phyloP scores from a whole-genome alignment of 2,329 filamentous ascomycete species.

The Trichoderma polysporum region DNA sequence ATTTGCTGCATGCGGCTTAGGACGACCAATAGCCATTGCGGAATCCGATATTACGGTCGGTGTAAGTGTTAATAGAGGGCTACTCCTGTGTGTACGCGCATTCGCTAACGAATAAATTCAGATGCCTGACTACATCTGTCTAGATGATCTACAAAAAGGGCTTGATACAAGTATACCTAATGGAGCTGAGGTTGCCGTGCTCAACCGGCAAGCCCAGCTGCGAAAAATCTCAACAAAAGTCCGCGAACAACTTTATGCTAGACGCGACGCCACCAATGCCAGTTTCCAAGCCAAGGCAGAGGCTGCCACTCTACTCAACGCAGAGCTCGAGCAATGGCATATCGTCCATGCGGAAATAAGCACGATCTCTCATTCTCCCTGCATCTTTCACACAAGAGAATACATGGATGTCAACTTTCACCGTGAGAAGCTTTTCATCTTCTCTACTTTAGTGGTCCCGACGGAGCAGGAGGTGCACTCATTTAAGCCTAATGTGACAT shows the following conservation, averaged over 20 bases:
- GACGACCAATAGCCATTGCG: slow-evolving; percentile 9
- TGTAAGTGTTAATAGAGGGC: background rate
- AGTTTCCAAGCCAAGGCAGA: background rate
- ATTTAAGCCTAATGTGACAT: slow-evolving; percentile 11
- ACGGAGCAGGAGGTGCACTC: slow-evolving; percentile 2
- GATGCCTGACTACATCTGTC: slow-evolving; percentile 3
- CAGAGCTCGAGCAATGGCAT: slow-evolving; percentile 3
- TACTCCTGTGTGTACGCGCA: too few species aligned
- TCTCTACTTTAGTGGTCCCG: slow-evolving; percentile 13
- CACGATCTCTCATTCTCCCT: background rate
- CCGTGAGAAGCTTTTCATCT: slow-evolving; percentile 17
- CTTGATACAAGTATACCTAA: background rate
- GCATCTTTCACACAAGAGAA: slow-evolving; percentile 15
- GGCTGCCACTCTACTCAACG: background rate
- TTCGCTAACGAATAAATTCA: background rate
- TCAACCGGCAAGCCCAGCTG: slow-evolving; percentile 9
- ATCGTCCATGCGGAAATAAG: background rate
- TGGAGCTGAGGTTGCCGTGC: slow-evolving; percentile 1
- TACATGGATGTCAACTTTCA: slow-evolving; percentile 19
- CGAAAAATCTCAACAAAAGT: slow-evolving; percentile 7
- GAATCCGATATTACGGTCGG: slow-evolving; percentile 9
- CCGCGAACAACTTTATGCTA: background rate
- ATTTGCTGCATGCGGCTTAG: slow-evolving; percentile 7
- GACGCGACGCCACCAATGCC: background rate
- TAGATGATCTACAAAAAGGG: slow-evolving; percentile 5